Conservation (phyloP, 345 rosid genomes). For the Salix brachista region DNA sequence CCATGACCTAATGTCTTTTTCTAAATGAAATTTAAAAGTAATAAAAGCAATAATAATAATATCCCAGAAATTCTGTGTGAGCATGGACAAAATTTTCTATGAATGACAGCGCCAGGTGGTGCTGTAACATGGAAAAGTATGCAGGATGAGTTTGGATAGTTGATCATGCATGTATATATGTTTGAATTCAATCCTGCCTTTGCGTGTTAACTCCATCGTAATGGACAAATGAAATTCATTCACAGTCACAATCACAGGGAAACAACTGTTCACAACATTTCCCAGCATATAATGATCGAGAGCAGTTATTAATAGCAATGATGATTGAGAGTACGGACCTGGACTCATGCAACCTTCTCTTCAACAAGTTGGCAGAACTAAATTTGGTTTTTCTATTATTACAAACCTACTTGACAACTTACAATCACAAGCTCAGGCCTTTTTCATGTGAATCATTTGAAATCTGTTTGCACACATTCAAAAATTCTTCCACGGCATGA, state of each 20-base stretch:
- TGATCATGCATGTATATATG: background rate
- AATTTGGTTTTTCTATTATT: background rate
- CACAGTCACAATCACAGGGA: background rate
- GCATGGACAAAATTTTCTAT: too few species aligned
- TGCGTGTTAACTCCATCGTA: background rate
- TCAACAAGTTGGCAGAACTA: background rate
- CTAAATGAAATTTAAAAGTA: background rate
- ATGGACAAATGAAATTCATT: background rate
- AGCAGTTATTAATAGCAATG: background rate
- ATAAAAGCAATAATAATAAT: background rate
- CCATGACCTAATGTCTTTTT: conserved; percentile 18
- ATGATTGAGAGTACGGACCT: background rate
- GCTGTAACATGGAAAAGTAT: background rate
- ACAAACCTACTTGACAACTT: background rate
- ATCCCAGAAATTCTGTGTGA: background rate
- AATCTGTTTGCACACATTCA: background rate
- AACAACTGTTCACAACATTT: background rate
- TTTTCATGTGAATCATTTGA: background rate
- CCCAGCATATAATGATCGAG: background rate
- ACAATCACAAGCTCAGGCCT: background rate
- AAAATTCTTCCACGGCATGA: background rate
- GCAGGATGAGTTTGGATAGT: background rate
- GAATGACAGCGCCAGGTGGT: conserved; percentile 12
- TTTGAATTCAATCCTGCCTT: background rate
- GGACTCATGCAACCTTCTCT: background rate